These are phyloP conservation scores for Aspergillus puulaauensis DNA, from an alignment of 2,329 filamentous ascomycete species.

Conservation along the genomic window DNA sequence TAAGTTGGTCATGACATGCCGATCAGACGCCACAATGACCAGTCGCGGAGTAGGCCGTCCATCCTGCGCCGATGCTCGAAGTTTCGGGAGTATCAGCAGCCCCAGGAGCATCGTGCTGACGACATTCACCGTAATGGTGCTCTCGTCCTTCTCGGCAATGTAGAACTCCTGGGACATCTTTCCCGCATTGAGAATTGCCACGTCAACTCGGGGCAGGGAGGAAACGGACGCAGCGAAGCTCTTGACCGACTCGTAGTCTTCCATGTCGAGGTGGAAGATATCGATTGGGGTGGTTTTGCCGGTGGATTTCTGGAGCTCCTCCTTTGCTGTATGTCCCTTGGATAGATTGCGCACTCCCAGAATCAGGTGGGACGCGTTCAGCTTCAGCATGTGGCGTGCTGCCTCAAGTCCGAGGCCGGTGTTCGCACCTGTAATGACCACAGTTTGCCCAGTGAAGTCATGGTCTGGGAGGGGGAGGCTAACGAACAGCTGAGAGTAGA, in stretches of 20 bases:
- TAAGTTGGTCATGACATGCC: slow-evolving; percentile 40
- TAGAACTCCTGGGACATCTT: slow-evolving; percentile 26
- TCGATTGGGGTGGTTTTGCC: neutral
- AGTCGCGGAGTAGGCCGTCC: slow-evolving; percentile 30
- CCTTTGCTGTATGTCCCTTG: neutral
- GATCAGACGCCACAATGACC: slow-evolving; percentile 43
- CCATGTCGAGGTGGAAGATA: neutral
- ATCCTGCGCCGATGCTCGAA: slow-evolving; percentile 27
- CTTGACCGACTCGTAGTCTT: neutral
- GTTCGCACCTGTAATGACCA: neutral
- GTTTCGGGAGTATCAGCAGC: slow-evolving; percentile 51
- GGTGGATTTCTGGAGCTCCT: neutral
- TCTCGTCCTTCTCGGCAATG: slow-evolving; percentile 48
- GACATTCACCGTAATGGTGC: slow-evolving; percentile 54
- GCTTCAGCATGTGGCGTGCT: neutral
- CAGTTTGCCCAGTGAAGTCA: neutral
- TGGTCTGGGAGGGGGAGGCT: neutral
- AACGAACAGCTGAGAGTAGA: neutral
- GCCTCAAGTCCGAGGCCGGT: neutral
- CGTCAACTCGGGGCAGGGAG: neutral
- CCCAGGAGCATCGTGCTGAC: slow-evolving; percentile 53
- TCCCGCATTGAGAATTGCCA: neutral
- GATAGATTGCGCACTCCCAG: neutral
- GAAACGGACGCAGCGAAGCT: neutral
- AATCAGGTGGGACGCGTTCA: neutral